Conservation (phyloP, 129 eudicot species). For the Saussurea involucrata region DNA sequence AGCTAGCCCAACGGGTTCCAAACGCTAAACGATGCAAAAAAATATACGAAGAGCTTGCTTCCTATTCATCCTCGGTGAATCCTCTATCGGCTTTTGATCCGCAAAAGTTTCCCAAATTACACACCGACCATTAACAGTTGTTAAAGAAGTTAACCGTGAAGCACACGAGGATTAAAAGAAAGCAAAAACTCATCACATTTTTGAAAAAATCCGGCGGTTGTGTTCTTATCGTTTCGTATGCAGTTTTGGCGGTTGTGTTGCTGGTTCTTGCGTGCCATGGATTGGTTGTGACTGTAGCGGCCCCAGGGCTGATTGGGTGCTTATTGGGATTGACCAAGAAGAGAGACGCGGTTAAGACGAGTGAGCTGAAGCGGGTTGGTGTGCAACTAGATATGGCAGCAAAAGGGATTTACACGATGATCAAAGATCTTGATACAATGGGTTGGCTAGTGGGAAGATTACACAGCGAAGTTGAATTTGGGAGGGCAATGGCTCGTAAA, state of each 20-base stretch:
- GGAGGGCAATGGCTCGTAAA: constrained; percentile 45
- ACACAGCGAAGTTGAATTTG: constrained; percentile 60
- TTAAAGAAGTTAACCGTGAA: constrained; percentile 42
- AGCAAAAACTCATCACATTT: constrained; percentile 21
- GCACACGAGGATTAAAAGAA: constrained; percentile 36
- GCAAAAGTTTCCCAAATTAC: constrained; percentile 31
- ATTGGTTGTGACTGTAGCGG: constrained; percentile 41
- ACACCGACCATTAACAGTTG: constrained; percentile 27
- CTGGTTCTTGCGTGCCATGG: constrained; percentile 48
- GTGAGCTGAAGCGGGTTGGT: constrained; percentile 28
- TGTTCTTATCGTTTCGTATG: constrained; percentile 30
- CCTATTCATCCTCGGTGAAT: constrained; percentile 38
- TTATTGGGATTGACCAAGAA: constrained; percentile 24
- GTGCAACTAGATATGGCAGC: constrained; percentile 72
- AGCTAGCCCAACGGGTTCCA: constrained; percentile 22
- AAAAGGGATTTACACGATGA: constrained; percentile 61
- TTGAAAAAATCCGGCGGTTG: constrained; percentile 32
- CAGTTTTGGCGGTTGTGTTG: constrained; percentile 40
- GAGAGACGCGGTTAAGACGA: neutral
- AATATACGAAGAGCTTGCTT: constrained; percentile 32
- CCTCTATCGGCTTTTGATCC: constrained; percentile 43
- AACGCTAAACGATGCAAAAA: neutral
- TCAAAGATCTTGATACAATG: constrained; percentile 78
- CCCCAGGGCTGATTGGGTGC: constrained; percentile 42
- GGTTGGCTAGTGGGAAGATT: constrained; percentile 59